Conservation (phyloP, 495 filamentous ascomycete species). For the Aspergillus nanangensis region DNA sequence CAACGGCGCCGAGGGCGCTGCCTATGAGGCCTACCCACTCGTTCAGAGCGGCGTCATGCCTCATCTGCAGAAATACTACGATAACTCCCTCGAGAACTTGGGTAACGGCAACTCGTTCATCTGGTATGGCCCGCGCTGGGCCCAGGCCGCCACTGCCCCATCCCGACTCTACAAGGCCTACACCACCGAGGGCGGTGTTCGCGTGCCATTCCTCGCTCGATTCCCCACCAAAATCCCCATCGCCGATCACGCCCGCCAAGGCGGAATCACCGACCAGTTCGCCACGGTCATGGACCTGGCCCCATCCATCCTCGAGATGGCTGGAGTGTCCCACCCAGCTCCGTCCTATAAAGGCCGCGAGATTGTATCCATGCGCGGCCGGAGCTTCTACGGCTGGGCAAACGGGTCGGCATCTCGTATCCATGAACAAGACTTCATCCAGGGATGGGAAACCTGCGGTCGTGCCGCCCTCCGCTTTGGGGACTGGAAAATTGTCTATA, state of each 20-base stretch:
- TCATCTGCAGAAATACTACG: conserved; percentile 56
- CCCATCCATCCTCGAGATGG: conserved; percentile 58
- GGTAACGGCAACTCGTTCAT: conserved; percentile 58
- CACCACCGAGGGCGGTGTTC: conserved; percentile 59
- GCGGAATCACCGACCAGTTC: conserved; percentile 50
- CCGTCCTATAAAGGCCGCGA: conserved; percentile 52
- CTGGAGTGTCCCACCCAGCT: conserved; percentile 54
- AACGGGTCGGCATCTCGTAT: conserved; percentile 28
- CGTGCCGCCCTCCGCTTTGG: conserved; percentile 40
- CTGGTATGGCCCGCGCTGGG: conserved; percentile 64
- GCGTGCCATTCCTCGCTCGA: conserved; percentile 53
- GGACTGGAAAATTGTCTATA: conserved; percentile 48
- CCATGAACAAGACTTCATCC: conserved; percentile 44
- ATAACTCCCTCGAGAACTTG: conserved; percentile 59
- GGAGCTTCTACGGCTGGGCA: conserved; percentile 40
- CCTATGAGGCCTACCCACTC: conserved; percentile 56
- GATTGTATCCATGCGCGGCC: conserved; percentile 56
- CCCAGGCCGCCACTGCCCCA: conserved; percentile 59
- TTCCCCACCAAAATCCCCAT: conserved; percentile 33
- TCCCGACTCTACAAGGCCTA: conserved; percentile 58
- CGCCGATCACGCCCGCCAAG: conserved; percentile 15
- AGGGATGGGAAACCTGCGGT: conserved; percentile 46
- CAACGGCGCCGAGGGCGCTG: conserved; percentile 61
- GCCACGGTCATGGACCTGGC: conserved; percentile 62
- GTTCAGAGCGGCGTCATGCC: conserved; percentile 47